A percentile compares a stretch with the other conserved stretches of the same genome.
These are phyloP conservation scores for Trifolium subterraneum DNA, from an alignment of 306 rosid genomes.

Conservation along the genomic window DNA sequence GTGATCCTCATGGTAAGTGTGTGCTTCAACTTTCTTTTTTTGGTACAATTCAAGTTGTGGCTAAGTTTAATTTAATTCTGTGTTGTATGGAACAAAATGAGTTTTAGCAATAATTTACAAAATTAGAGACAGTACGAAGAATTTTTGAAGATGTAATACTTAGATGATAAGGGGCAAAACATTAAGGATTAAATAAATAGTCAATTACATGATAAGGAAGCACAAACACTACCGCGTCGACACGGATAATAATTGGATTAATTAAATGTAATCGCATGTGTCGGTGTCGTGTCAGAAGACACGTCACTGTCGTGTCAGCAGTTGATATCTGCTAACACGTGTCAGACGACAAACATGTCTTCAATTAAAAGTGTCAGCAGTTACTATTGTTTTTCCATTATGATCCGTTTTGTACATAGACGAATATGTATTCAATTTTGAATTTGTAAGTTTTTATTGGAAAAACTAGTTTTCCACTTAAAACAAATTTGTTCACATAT, in stretches of 20 bases:
- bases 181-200: neutral
- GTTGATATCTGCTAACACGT: neutral
- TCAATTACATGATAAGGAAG: neutral
- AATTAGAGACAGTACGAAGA: neutral
- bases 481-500: neutral
- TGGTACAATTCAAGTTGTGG: too few relatives aligned
- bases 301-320: neutral
- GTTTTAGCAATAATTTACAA: neutral
- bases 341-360: neutral
- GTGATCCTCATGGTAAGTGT: slow-evolving; percentile 35
- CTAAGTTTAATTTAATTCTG: neutral
- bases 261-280: neutral
- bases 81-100: neutral
- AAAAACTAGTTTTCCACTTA: slow-evolving; percentile 2
- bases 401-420: neutral
- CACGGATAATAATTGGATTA: neutral
- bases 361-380: neutral
- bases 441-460: neutral
- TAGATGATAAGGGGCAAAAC: neutral
- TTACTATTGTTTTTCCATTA: neutral
- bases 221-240: neutral
- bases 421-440: neutral
- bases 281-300: neutral
- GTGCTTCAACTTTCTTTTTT: neutral
- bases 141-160: neutral